These are phyloP conservation scores for Alternaria alternata DNA, from an alignment of 2,329 filamentous ascomycete species.

Conservation along the genomic window DNA sequence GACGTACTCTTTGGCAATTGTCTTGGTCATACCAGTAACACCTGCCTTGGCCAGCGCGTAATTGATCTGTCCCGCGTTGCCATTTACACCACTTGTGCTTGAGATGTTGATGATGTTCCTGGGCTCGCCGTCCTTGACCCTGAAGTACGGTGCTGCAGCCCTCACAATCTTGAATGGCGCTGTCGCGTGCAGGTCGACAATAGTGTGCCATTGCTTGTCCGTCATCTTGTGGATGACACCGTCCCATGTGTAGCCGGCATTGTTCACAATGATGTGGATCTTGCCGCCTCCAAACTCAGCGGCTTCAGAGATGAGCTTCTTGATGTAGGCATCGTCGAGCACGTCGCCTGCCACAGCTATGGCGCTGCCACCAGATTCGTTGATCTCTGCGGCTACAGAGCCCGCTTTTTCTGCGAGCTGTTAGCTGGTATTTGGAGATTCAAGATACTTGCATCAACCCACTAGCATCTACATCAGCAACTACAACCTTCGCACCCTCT, in stretches of 20 bases:
- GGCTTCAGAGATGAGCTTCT: conserved; percentile 74
- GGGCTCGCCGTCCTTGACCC: conserved; percentile 81
- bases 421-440: conserved; percentile 18
- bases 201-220: conserved; percentile 91
- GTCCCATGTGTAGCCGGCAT: conserved; percentile 93
- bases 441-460: conserved; percentile 1
- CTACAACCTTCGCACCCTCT: conserved; percentile 83
- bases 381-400: conserved; percentile 74
- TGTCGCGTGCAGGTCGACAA: conserved; percentile 82
- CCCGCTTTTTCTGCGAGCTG: conserved; percentile 69
- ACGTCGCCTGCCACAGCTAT: conserved; percentile 80
- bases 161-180: conserved; percentile 84
- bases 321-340: conserved; percentile 73
- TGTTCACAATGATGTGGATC: conserved; percentile 91
- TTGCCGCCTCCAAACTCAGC: conserved; percentile 85
- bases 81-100: conserved; percentile 81
- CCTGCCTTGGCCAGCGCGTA: conserved; percentile 87
- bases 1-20: conserved; percentile 77
- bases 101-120: conserved; percentile 85
- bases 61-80: conserved; percentile 91
- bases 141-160: conserved; percentile 84
- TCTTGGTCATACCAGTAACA: conserved; percentile 83
- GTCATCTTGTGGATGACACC: conserved; percentile 92
- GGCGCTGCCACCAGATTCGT: conserved; percentile 69
- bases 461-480: conserved; percentile 84